Conservation (phyloP, 345 rosid species). For the Boechera divaricarpa region DNA sequence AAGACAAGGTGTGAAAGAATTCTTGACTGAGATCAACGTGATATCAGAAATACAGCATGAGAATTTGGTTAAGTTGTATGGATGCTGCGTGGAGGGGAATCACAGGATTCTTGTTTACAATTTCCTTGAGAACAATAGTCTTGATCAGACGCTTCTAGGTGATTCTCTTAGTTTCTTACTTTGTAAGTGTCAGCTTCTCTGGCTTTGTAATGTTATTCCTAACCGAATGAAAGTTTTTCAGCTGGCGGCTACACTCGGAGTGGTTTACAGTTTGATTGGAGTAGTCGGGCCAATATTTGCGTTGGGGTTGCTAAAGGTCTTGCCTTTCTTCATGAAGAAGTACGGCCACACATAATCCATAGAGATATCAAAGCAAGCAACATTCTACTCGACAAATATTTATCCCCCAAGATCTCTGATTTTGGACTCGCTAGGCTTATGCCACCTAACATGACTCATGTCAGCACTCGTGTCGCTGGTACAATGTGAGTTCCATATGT, state of each 20-base stretch:
- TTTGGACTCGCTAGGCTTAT: constrained; percentile 96
- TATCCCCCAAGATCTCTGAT: constrained; percentile 88
- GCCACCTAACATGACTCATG: constrained; percentile 83
- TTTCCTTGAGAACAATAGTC: constrained; percentile 88
- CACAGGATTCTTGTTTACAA: constrained; percentile 92
- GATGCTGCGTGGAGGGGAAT: constrained; percentile 83
- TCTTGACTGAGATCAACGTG: constrained; percentile 81
- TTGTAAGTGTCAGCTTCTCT: constrained; percentile 21
- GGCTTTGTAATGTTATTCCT: constrained; percentile 16
- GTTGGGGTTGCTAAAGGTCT: constrained; percentile 86
- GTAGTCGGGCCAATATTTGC: constrained; percentile 67
- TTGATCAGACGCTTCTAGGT: constrained; percentile 88
- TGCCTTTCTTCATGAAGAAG: constrained; percentile 87
- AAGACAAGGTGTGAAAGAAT: constrained; percentile 84
- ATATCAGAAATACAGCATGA: constrained; percentile 85
- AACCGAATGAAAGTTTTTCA: constrained; percentile 37
- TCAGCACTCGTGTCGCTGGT: constrained; percentile 99
- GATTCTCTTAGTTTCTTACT: constrained; percentile 30
- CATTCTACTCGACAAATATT: constrained; percentile 79
- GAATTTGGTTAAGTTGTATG: constrained; percentile 84
- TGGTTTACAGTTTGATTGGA: constrained; percentile 80
- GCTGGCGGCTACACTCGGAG: constrained; percentile 56
- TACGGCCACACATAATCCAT: constrained; percentile 77
- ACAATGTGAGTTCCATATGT: constrained; percentile 70
- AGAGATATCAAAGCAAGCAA: constrained; percentile 99